phyloP scores from a whole-genome alignment of 2,329 filamentous ascomycete species.

The Colletotrichum sp. region DNA sequence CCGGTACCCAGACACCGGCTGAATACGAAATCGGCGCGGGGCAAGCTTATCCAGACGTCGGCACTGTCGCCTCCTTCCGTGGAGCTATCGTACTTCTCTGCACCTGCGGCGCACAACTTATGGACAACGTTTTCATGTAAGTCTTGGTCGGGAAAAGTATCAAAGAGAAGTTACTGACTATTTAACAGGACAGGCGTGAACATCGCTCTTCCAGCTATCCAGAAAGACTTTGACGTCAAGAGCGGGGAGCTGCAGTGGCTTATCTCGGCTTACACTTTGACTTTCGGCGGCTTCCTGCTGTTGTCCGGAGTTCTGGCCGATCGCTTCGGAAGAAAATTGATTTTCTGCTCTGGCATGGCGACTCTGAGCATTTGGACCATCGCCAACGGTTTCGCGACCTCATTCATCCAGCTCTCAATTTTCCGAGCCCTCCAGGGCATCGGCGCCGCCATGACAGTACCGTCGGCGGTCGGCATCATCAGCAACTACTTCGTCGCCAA shows the following conservation, averaged over 20 bases:
- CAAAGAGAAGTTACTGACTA: background rate
- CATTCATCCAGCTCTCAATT: slow-evolving; percentile 9
- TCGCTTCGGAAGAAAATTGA: slow-evolving; percentile 11
- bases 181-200: background rate
- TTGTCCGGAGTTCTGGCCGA: slow-evolving; percentile 9
- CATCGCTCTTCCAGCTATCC: slow-evolving; percentile 9
- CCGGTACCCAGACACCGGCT: background rate
- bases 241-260: slow-evolving; percentile 8
- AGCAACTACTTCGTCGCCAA: slow-evolving; percentile 15
- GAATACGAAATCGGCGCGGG: slow-evolving; percentile 1
- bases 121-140: slow-evolving; percentile 11
- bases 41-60: slow-evolving; percentile 8
- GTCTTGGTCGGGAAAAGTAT: background rate
- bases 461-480: slow-evolving; percentile 74
- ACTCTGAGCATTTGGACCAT: slow-evolving; percentile 9
- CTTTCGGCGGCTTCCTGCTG: slow-evolving; percentile 8
- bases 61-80: slow-evolving; percentile 4
- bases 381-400: slow-evolving; percentile 4
- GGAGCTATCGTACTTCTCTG: background rate
- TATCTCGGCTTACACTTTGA: slow-evolving; percentile 15
- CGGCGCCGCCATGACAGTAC: slow-evolving; percentile 75
- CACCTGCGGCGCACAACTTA: slow-evolving; percentile 3
- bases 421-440: slow-evolving; percentile 11
- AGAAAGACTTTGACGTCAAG: slow-evolving; percentile 3
- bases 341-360: slow-evolving; percentile 15